A percentile compares a stretch with the other conserved stretches of the same genome.
phyloP scores from a whole-genome alignment of 139 green algal genomes.

The Haematococcus lacustris region DNA sequence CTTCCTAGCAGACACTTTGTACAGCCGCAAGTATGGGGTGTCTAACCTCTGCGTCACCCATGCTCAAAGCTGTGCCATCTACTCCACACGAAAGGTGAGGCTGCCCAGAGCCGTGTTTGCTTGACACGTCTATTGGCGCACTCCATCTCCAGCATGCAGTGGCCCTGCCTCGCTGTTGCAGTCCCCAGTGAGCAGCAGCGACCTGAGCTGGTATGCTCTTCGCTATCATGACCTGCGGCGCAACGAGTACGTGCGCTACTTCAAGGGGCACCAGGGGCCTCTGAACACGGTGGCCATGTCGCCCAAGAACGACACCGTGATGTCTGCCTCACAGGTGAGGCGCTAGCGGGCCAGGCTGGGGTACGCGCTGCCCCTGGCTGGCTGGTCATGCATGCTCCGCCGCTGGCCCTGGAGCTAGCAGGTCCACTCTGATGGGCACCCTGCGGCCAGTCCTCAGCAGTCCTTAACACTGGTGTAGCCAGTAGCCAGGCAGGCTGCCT shows the following conservation, averaged over 20 bases:
- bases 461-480: too few relatives aligned
- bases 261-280: slow-evolving; percentile 63
- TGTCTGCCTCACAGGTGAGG: slow-evolving; percentile 65
- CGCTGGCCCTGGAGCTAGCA: too few relatives aligned
- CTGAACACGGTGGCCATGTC: slow-evolving; percentile 73
- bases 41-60: slow-evolving; percentile 78
- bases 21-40: slow-evolving; percentile 76
- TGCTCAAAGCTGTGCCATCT: slow-evolving; percentile 53
- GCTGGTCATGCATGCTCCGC: too few relatives aligned
- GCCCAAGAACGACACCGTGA: slow-evolving; percentile 75
- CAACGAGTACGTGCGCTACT: slow-evolving; percentile 84
- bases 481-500: too few relatives aligned
- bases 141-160: too few relatives aligned
- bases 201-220: slow-evolving; percentile 45
- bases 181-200: not conserved
- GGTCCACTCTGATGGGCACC: too few relatives aligned
- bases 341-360: too few relatives aligned
- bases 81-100: slow-evolving; percentile 73
- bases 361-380: too few relatives aligned
- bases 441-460: too few relatives aligned
- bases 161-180: too few relatives aligned
- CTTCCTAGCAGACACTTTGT: slow-evolving; percentile 41
- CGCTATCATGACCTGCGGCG: slow-evolving; percentile 77
- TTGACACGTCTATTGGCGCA: too few relatives aligned
- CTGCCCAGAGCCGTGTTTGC: too few relatives aligned